phyloP scores from a whole-genome alignment of 2,329 filamentous ascomycete species.

The Fusarium fracticaudum region DNA sequence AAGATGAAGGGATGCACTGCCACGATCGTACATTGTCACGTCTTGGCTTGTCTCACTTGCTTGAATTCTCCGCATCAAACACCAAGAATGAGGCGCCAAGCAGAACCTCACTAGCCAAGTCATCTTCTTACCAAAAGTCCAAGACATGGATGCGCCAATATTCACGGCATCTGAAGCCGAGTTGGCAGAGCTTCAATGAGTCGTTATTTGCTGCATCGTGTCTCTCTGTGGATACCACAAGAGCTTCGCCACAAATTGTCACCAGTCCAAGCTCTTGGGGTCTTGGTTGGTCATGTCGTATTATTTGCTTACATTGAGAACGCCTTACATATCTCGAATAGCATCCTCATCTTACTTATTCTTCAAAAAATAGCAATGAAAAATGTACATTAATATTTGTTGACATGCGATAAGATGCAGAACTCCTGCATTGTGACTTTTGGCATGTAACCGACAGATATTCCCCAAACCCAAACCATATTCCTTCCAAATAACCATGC shows the following conservation, averaged over 20 bases:
- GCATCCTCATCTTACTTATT: not conserved
- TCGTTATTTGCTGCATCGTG: constrained; percentile 27
- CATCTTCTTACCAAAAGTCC: not conserved
- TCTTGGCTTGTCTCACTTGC: constrained; percentile 12
- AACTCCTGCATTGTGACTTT: not conserved
- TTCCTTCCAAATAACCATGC: not conserved
- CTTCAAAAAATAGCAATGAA: not conserved
- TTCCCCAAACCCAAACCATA: not conserved
- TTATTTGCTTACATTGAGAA: not conserved
- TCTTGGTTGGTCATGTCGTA: constrained; percentile 6
- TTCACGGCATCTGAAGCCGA: constrained; percentile 25
- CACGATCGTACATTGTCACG: constrained; percentile 2
- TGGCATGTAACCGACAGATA: not conserved
- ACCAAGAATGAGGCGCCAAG: constrained; percentile 2
- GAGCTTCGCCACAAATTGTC: constrained; percentile 33
- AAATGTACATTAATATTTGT: accelerated
- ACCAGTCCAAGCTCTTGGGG: constrained; percentile 13
- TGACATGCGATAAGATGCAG: not conserved
- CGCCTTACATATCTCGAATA: not conserved
- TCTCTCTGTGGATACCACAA: constrained; percentile 24
- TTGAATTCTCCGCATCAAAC: not conserved
- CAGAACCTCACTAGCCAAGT: not conserved
- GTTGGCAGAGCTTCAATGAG: constrained; percentile 12
- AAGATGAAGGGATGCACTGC: constrained; percentile 18
- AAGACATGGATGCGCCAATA: not conserved